Conservation (phyloP, 352 stramenopile genomes). For the Phytopythium delawarense region DNA sequence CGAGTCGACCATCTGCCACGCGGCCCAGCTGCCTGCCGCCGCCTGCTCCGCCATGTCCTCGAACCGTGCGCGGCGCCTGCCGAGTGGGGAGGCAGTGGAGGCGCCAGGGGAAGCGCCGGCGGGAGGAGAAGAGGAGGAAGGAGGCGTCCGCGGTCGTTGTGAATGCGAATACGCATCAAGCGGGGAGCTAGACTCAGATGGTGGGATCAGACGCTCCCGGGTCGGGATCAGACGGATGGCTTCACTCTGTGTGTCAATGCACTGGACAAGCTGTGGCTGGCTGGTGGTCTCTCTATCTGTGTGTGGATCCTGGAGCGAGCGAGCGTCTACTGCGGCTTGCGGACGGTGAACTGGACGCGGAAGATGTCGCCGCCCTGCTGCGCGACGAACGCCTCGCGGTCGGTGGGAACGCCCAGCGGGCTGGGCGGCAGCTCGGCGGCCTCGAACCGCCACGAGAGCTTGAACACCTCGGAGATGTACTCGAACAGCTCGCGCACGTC, state of each 20-base stretch:
- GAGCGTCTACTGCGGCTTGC: slow-evolving; percentile 10
- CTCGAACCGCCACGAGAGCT: slow-evolving; percentile 36
- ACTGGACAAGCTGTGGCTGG: too few species aligned
- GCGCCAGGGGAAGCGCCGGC: too few species aligned
- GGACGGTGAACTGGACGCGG: slow-evolving; percentile 43
- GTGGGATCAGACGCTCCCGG: too few species aligned
- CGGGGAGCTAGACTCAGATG: too few species aligned
- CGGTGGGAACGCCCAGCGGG: slow-evolving; percentile 62
- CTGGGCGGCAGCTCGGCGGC: slow-evolving; percentile 42
- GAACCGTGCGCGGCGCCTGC: not conserved
- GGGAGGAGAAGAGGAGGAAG: not conserved
- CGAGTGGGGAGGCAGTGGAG: not conserved
- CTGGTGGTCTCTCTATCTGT: too few species aligned
- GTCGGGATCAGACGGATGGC: too few species aligned
- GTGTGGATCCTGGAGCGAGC: not conserved
- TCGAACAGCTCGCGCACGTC: slow-evolving; percentile 79
- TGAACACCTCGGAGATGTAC: slow-evolving; percentile 83
- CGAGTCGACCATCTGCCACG: slow-evolving; percentile 84
- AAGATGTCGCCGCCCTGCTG: slow-evolving; percentile 73
- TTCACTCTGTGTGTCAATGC: too few species aligned
- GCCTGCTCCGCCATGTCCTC: not conserved
- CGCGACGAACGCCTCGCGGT: slow-evolving; percentile 66
- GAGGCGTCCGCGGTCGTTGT: not conserved
- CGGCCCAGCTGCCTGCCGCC: slow-evolving; percentile 31
- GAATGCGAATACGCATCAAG: not conserved